phyloP scores from a whole-genome alignment of 306 rosid species.

The Alnus glutinosa region DNA sequence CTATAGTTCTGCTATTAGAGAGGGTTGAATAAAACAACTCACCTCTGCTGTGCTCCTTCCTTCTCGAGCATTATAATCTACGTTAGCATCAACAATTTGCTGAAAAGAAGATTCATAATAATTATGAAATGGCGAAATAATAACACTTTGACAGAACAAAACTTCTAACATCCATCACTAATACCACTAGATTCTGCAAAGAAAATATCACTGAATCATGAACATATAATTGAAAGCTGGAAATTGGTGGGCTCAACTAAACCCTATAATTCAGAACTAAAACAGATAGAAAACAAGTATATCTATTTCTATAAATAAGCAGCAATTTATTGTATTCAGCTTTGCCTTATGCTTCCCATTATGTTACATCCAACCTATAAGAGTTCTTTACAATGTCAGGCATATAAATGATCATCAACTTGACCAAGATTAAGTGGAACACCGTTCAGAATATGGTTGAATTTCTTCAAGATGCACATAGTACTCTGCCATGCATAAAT shows the following conservation, averaged over 20 bases:
- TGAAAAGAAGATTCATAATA: slow-evolving; percentile 33
- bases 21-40: slow-evolving; percentile 29
- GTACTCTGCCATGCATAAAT: background rate
- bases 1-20: background rate
- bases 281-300: background rate
- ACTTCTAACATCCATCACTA: slow-evolving; percentile 7
- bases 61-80: slow-evolving; percentile 83
- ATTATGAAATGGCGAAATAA: slow-evolving; percentile 13
- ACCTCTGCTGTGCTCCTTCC: slow-evolving; percentile 90
- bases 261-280: background rate
- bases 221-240: slow-evolving; percentile 1
- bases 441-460: background rate
- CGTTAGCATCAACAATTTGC: slow-evolving; percentile 71
- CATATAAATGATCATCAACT: background rate
- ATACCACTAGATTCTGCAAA: slow-evolving; percentile 20
- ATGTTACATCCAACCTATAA: background rate
- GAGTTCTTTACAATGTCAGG: background rate
- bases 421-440: background rate
- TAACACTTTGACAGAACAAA: slow-evolving; percentile 20
- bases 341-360: background rate
- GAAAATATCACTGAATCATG: slow-evolving; percentile 5
- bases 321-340: background rate
- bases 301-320: slow-evolving; percentile 5
- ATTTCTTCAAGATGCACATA: background rate
- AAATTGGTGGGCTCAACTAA: slow-evolving; percentile 12